These are phyloP conservation scores for Daldinia sp. DNA, from an alignment of 2,329 filamentous ascomycete species.

Conservation along the genomic window DNA sequence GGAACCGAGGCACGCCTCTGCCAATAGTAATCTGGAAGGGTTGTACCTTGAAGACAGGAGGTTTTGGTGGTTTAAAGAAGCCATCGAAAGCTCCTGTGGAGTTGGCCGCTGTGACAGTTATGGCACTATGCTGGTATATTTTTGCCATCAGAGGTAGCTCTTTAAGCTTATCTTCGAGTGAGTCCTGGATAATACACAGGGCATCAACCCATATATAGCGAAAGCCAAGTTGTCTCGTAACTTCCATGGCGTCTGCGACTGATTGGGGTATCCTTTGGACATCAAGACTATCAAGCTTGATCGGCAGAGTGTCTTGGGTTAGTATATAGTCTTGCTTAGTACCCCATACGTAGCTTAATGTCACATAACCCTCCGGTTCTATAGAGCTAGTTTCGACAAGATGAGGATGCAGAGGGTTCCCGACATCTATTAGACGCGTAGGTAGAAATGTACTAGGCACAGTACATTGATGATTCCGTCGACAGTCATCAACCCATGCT, in stretches of 20 bases:
- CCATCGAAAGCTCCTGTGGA: constrained; percentile 3
- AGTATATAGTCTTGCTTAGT: constrained; percentile 15
- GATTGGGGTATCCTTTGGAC: constrained; percentile 9
- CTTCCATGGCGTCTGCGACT: constrained; percentile 17
- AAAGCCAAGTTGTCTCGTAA: constrained; percentile 10
- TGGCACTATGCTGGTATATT: constrained; percentile 21
- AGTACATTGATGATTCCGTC: constrained; percentile 11
- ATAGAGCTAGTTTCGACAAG: constrained; percentile 8
- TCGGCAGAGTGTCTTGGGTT: constrained; percentile 7
- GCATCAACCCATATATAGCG: constrained; percentile 24
- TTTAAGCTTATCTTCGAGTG: constrained; percentile 13
- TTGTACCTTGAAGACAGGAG: constrained; percentile 13
- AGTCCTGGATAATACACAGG: constrained; percentile 22
- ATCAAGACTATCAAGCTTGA: constrained; percentile 12
- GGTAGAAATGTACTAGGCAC: constrained; percentile 8
- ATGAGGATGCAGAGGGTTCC: constrained; percentile 11
- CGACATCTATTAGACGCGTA: constrained; percentile 22
- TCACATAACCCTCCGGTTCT: constrained; percentile 7
- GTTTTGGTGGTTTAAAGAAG: constrained; percentile 15
- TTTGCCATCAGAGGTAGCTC: constrained; percentile 20
- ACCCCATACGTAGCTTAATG: constrained; percentile 23
- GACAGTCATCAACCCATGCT: constrained; percentile 18
- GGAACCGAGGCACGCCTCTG: constrained; percentile 10
- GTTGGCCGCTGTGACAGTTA: constrained; percentile 18
- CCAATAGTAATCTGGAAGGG: constrained; percentile 17